Base-by-base conservation (phyloP, 2,329 filamentous ascomycete genomes). In the Fusarium sp. region DNA sequence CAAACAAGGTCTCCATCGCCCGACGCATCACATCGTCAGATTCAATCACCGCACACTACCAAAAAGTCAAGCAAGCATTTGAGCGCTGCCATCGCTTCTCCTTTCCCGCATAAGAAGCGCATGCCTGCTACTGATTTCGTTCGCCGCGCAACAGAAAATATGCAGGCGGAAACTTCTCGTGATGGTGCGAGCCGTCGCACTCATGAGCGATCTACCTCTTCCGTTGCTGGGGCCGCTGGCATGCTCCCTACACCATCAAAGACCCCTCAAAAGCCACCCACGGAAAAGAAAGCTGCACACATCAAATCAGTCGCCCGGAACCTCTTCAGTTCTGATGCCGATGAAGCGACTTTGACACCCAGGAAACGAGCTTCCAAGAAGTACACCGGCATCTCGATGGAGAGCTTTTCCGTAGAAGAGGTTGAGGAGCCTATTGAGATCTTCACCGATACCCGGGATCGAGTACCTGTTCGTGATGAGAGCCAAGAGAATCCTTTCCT, bases 191-290 rank as follows among this genome's bases (percentile, higher is more conserved):
- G 83, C n/a, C 80, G 85, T 10, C 84, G 83, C 42, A 77, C 83
- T 26, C 75, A 79, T 49, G 80, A 82, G 62, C 72, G 77, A 41
- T 78, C 81, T 45, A 61, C 70, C 48, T 69, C 75, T 33, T 74
- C 81, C 52, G 55, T 81, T 55, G 78, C 83, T 24, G 82, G 82
- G 62, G 76, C 80, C 62, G 77, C 82, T 62, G 87, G 85, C 72
- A 92, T 93, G 88, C 88, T 95, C 51, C 93, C 92, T 22, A 96
- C 94, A 7, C 94, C 94, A 5, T 89, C 90, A 73, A 95, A 95
- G 84, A 96, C 94, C 7, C 94, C 91, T 7, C 88, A 88, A 81
- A 94, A 93, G 84, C 85, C 88, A 52, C 85, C 86, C 3, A 85
- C 85, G 24, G 84, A 85, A 77, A 85, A 88, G 78, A 85, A 85